Conservation (phyloP, 768 basidiomycete genomes). For the Cantharellus anzutake region DNA sequence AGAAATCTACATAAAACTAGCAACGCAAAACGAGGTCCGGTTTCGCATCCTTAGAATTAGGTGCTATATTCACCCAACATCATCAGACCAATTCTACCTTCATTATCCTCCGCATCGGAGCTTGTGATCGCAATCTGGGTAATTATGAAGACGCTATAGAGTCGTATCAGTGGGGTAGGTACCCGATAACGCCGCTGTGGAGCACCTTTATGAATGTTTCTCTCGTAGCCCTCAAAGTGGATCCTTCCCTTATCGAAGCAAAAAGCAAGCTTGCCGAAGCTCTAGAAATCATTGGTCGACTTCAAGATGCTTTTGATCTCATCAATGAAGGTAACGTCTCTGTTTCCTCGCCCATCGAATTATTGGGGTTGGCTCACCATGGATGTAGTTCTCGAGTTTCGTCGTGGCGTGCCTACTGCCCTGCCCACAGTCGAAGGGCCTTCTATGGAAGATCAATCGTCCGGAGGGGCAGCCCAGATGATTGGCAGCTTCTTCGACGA, state of each 20-base stretch:
- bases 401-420: neutral
- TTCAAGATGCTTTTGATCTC: constrained; percentile 61
- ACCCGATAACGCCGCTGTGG: neutral
- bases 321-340: constrained; percentile 53
- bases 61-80: neutral
- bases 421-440: too few species aligned
- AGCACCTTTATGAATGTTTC: neutral
- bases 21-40: constrained; percentile 51
- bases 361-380: neutral
- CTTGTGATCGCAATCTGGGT: constrained; percentile 60
- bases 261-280: constrained; percentile 84
- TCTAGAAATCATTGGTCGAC: constrained; percentile 68
- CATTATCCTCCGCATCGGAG: constrained; percentile 56
- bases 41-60: neutral
- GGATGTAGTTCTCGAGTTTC: neutral
- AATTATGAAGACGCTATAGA: constrained; percentile 61
- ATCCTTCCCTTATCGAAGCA: constrained; percentile 59
- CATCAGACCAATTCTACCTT: constrained; percentile 53
- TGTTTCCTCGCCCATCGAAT: neutral
- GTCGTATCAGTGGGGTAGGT: constrained; percentile 62
- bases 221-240: constrained; percentile 43
- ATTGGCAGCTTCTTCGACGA: constrained; percentile 6
- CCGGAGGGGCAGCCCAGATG: neutral
- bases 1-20: constrained; percentile 61
- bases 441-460: neutral